Conservation (phyloP, 331 rosid species). For the Quercus tomentella region DNA sequence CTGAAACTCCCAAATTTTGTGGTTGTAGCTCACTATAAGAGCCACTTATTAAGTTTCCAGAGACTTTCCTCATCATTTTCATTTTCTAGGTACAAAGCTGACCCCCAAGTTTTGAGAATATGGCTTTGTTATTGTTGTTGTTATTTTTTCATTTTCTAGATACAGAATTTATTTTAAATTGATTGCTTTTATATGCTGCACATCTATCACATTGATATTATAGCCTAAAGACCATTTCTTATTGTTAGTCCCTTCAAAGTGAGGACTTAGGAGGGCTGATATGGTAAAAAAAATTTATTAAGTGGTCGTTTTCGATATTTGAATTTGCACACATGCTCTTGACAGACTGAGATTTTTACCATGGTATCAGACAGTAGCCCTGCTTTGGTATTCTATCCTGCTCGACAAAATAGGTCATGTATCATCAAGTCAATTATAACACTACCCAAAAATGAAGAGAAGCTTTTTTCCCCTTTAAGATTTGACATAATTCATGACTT, state of each 20-base stretch:
- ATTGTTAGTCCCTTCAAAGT: background rate
- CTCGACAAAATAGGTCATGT: background rate
- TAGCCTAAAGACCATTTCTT: background rate
- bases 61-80: no score
- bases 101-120: no score
- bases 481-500: background rate
- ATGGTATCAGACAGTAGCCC: background rate
- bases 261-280: background rate
- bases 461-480: background rate
- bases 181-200: background rate
- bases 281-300: background rate
- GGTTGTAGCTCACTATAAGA: no score
- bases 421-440: background rate
- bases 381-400: background rate
- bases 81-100: no score
- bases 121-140: no score
- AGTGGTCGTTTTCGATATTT: background rate
- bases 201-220: background rate
- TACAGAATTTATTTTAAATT: background rate
- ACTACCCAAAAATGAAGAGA: background rate
- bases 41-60: no score
- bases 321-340: background rate
- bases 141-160: background rate
- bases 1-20: no score
- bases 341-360: background rate